Evolutionary conservation across 371 early-diverging fungal species (phyloP).

Genomic region (Mortierella polycephala): DNA sequence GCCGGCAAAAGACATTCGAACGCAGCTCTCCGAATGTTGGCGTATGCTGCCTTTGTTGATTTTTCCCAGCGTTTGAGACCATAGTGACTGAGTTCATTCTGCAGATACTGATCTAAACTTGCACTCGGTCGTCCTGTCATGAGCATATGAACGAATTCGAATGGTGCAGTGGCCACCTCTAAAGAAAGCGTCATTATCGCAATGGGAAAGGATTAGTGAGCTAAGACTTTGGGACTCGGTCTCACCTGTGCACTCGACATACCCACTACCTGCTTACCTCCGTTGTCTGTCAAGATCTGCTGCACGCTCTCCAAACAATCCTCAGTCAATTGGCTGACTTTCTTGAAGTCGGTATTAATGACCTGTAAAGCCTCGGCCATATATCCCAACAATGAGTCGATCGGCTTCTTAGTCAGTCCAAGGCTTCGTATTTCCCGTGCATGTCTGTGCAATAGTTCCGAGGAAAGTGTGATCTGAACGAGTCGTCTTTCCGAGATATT

Average conservation of each 20-base stretch:
- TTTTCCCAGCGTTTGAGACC: constrained; percentile 38
- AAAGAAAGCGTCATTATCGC: not conserved
- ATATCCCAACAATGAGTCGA: constrained; percentile 20
- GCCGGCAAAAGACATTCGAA: constrained; percentile 44
- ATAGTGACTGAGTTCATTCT: constrained; percentile 33
- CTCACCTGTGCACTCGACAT: no score
- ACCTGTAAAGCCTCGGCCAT: constrained; percentile 24
- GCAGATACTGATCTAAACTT: constrained; percentile 38
- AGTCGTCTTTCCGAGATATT: not conserved
- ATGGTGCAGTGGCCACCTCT: constrained; percentile 26
- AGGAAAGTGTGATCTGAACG: constrained; percentile 20
- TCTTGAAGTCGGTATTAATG: constrained; percentile 31
- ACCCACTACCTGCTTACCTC: constrained; percentile 12
- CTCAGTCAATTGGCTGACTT: constrained; percentile 20
- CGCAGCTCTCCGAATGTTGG: constrained; percentile 25
- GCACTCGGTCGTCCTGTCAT: constrained; percentile 32
- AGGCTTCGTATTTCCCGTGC: constrained; percentile 30
- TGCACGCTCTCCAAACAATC: constrained; percentile 30
- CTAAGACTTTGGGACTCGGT: no score
- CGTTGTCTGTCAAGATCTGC: constrained; percentile 17
- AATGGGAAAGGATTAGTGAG: no score
- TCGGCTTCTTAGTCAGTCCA: constrained; percentile 22
- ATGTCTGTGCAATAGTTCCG: constrained; percentile 18
- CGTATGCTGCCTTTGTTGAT: constrained; percentile 23
- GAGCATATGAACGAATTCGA: constrained; percentile 39